Evolutionary conservation across 164 flowering plant genomes (phyloP).

Genomic region (Umbellularia californica): DNA sequence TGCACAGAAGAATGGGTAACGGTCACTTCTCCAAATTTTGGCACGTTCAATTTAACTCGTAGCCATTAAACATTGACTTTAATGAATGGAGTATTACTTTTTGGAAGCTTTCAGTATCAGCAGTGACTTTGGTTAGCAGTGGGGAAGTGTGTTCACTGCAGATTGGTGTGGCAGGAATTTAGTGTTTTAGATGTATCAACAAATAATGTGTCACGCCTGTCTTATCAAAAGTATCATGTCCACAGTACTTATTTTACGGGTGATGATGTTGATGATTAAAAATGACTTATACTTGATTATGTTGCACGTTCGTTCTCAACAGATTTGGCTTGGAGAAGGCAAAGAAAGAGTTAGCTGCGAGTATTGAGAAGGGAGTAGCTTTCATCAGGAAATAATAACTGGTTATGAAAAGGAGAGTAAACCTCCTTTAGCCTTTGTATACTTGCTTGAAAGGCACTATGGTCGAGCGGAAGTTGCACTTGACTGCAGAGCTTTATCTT

Average conservation of each 20-base stretch:
- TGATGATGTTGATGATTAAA: neutral
- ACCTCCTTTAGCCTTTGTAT: no score
- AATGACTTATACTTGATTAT: neutral
- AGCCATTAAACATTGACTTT: no score
- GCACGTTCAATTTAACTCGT: neutral
- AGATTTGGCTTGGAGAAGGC: slow-evolving; percentile 93
- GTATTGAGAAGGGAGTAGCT: slow-evolving; percentile 82
- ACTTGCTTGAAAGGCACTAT: no score
- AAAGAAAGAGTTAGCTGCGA: slow-evolving; percentile 75
- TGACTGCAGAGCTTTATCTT: no score
- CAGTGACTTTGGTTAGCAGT: no score
- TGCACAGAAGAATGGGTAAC: neutral
- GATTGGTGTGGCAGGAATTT: no score
- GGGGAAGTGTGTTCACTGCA: no score
- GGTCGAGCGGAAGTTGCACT: no score
- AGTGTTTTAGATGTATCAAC: no score
- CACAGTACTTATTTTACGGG: no score
- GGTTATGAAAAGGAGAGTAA: neutral
- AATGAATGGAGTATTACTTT: no score
- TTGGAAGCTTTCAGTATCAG: no score
- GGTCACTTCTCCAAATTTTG: neutral
- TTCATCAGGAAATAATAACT: slow-evolving; percentile 59
- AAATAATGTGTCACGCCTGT: neutral
- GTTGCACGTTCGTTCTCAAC: slow-evolving; percentile 5
- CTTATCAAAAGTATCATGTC: neutral